Base-by-base conservation (phyloP, 805 yeast genomes). In the Lachancea mirantina region DNA sequence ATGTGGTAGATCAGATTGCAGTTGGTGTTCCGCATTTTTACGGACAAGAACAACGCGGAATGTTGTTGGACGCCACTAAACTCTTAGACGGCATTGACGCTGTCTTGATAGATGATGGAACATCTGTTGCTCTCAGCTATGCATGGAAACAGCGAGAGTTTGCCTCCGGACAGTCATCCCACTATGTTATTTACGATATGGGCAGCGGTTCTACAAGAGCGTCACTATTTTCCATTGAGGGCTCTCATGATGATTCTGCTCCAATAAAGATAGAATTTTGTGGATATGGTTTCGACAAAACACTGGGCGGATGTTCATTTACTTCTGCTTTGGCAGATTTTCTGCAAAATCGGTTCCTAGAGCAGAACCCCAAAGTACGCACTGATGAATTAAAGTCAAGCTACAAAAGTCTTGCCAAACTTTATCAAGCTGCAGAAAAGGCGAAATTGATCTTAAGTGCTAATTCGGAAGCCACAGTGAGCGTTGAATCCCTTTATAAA, bases 161-260 rank as follows among this genome's bases (percentile, higher is more conserved):
- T 30, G 36, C 45, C 7, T 35, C 43, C 14, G 52, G 45, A 18
- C 40, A 38, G 16, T 67, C 82, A 19, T 68, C 71, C 27, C 67
- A 74, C 30, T 83, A 83, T 51, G 52, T 85, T 30, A 70, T 92
- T 21, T 85, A 79, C 52, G 98, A 92, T 55, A 73, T 83, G 72
- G 98, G 98, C 28, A 89, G 95, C 4, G 94, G 94, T 1, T 78
- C 94, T 1, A 82, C 94, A 0, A 74, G 78, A 35, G 94, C 95
- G 2, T 82, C 97, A 0, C 61, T 92, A n/a, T 40, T 87, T 31
- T 75, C 88, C 1, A 66, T 78, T 41, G 56, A 59, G 11, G 72
- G 72, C 14, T 54, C 58, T 13, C 55, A 52, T 28, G 63, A 64
- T 16, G 63, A 64, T 20, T 62, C 65, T 7, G 57, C 68, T 7